phyloP scores from a whole-genome alignment of 129 eudicot genomes.

The Rutidosis leptorrhynchoides region DNA sequence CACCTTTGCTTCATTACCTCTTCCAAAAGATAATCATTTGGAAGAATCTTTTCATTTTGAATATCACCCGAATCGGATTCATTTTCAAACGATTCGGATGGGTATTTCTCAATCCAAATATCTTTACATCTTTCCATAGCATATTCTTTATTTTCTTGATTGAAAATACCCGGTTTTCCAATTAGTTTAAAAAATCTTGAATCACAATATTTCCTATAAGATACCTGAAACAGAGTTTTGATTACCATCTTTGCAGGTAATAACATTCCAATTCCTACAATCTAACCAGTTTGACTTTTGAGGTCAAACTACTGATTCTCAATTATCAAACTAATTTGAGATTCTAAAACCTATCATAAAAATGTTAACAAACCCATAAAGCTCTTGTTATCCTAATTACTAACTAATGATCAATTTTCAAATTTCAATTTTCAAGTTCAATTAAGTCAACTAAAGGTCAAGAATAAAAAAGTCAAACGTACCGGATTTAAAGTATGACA shows the following conservation, averaged over 20 bases:
- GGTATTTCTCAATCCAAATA: constrained; percentile 63
- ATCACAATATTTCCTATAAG: constrained; percentile 66
- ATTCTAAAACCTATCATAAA: neutral
- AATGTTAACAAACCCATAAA: neutral
- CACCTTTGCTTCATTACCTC: constrained; percentile 48
- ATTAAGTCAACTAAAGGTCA: neutral
- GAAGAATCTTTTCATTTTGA: constrained; percentile 5
- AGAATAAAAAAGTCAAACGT: constrained; percentile 12
- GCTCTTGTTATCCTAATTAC: neutral
- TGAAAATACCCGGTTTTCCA: constrained; percentile 74
- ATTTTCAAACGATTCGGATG: constrained; percentile 75
- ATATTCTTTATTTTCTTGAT: constrained; percentile 80
- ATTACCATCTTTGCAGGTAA: neutral
- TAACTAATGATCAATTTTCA: neutral
- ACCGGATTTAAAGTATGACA: constrained; percentile 90
- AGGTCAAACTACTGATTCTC: constrained; percentile 1
- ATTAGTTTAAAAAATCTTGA: constrained; percentile 77
- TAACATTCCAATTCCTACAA: neutral
- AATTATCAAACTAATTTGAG: neutral
- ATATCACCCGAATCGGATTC: constrained; percentile 36
- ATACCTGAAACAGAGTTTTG: constrained; percentile 42
- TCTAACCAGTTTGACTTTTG: constrained; percentile 12
- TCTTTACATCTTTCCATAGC: constrained; percentile 74
- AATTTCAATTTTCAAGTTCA: neutral
- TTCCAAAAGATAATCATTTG: constrained; percentile 43